Percentiles rank a stretch among this genome's conserved stretches.
Evolutionary conservation across 225 moss, liverwort and hornwort genomes (phyloP).

Genomic region (Thuidium tamariscinum): DNA sequence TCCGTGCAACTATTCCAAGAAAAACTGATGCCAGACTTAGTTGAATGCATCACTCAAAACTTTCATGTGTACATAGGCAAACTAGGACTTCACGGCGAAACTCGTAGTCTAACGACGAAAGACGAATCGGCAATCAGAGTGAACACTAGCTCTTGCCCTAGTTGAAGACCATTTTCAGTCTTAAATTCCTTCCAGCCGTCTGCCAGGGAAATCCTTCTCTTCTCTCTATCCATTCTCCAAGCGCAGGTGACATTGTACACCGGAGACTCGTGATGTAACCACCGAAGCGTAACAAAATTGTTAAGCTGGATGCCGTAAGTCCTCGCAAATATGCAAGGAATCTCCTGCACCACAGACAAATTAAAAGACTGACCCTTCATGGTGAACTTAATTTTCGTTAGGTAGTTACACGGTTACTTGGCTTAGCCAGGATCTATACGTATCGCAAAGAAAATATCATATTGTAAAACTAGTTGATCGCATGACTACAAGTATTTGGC

Average conservation of each 20-base stretch:
- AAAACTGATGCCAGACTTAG: not conserved
- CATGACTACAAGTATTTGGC: not conserved
- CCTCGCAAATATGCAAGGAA: not conserved
- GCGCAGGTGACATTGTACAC: not conserved
- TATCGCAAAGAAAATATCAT: not conserved
- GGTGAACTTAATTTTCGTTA: not conserved
- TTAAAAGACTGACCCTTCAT: not conserved
- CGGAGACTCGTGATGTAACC: not conserved
- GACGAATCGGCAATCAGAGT: slow-evolving; percentile 4
- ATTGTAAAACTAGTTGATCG: not conserved
- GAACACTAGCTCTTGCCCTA: slow-evolving; percentile 3
- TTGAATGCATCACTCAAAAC: not conserved
- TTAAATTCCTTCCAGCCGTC: slow-evolving; percentile 9
- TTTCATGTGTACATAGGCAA: not conserved
- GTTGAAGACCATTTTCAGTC: not conserved
- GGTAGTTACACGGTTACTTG: not conserved
- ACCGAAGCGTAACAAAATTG: not conserved
- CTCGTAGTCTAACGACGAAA: not conserved
- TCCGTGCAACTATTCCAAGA: not conserved
- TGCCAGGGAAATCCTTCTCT: not conserved
- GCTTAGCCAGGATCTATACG: not conserved
- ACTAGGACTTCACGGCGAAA: not conserved
- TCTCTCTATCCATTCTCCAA: not conserved
- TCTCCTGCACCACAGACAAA: slow-evolving; percentile 2
- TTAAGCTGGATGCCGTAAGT: not conserved